phyloP scores from a whole-genome alignment of 164 flowering plant genomes.

The Protea cynaroides region DNA sequence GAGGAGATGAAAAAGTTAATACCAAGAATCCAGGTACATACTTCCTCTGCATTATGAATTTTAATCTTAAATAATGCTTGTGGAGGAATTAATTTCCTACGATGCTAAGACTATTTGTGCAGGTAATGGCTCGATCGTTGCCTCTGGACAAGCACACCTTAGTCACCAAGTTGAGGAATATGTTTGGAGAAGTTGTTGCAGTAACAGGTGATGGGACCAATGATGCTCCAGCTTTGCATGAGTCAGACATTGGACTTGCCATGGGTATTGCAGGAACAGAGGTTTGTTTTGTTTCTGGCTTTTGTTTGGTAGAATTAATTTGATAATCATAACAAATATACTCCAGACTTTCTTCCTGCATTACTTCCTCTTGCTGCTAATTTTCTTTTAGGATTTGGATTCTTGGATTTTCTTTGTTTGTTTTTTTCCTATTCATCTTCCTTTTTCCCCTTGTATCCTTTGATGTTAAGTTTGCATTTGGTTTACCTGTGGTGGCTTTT shows the following conservation, averaged over 20 bases:
- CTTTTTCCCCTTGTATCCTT: too few relatives aligned
- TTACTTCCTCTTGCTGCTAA: neutral
- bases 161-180: slow-evolving; percentile 23
- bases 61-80: neutral
- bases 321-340: neutral
- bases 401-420: neutral
- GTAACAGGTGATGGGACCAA: slow-evolving; percentile 38
- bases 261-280: slow-evolving; percentile 34
- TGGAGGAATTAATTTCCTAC: neutral
- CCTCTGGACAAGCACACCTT: slow-evolving; percentile 31
- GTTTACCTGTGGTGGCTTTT: too few relatives aligned
- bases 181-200: slow-evolving; percentile 25
- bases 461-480: too few relatives aligned
- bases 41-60: neutral
- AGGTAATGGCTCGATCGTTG: slow-evolving; percentile 37
- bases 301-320: neutral
- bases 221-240: slow-evolving; percentile 32
- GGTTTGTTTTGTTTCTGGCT: slow-evolving; percentile 10
- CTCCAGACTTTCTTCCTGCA: neutral
- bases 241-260: slow-evolving; percentile 34
- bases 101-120: neutral
- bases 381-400: neutral
- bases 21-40: slow-evolving; percentile 35
- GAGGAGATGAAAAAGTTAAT: slow-evolving; percentile 28
- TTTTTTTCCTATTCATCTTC: too few relatives aligned